Percentiles rank a stretch among this genome's conserved stretches.
Conservation (phyloP, 331 rosid species). For the Quercus lobata region DNA sequence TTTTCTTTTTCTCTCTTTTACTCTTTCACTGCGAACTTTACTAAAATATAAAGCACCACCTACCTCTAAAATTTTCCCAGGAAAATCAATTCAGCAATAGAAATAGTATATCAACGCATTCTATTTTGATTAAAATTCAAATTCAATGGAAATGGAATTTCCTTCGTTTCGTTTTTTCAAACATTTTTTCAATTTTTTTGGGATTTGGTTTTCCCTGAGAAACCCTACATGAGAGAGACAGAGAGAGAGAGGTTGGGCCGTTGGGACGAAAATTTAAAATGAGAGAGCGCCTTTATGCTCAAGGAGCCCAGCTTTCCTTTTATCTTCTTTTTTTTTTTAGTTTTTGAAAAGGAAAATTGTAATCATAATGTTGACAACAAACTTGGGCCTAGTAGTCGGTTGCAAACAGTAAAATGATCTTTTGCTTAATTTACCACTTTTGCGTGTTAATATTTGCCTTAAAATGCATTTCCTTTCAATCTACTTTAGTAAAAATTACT, state of each 20-base stretch:
- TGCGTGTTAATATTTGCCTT: no score
- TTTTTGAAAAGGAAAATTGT: background rate
- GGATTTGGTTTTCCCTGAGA: slow-evolving; percentile 16
- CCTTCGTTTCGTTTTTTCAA: no score
- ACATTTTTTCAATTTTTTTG: background rate
- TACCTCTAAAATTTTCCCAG: background rate
- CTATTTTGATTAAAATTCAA: background rate
- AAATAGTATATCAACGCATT: background rate
- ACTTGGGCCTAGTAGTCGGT: no score
- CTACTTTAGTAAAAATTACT: no score
- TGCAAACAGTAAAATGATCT: no score
- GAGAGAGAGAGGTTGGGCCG: background rate
- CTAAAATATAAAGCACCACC: background rate
- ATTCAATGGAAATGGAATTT: no score
- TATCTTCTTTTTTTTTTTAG: background rate
- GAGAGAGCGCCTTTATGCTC: slow-evolving; percentile 25
- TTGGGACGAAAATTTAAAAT: slow-evolving; percentile 28
- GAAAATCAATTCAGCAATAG: background rate
- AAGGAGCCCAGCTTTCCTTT: slow-evolving; percentile 1
- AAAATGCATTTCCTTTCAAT: no score
- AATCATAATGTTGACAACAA: no score
- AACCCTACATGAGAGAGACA: slow-evolving; percentile 37
- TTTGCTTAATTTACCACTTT: no score
- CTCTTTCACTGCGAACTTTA: background rate
- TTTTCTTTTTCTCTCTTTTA: background rate